Conservation (phyloP, 2,329 filamentous ascomycete genomes). For the Lachnellula subtilissima region DNA sequence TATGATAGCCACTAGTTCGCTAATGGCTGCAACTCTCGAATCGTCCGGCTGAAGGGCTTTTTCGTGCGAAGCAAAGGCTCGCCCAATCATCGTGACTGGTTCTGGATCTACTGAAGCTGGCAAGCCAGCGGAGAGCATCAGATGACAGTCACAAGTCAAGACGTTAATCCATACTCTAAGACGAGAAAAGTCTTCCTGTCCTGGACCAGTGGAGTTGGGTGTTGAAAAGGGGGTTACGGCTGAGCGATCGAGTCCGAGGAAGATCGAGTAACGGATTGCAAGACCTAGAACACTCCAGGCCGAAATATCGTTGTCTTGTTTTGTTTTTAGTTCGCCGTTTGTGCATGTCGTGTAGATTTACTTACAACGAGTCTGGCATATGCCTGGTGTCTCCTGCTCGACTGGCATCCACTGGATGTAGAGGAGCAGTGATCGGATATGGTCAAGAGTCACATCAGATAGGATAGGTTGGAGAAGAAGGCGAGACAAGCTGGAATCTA, state of each 20-base stretch:
- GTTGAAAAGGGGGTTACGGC: conserved; percentile 15
- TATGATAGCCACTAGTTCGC: conserved; percentile 20
- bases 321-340: not conserved
- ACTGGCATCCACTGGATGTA: conserved; percentile 26
- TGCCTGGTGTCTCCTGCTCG: conserved; percentile 1
- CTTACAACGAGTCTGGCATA: conserved; percentile 1
- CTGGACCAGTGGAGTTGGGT: not conserved
- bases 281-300: conserved; percentile 23
- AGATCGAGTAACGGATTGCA: conserved; percentile 20
- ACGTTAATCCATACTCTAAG: conserved; percentile 25
- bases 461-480: conserved; percentile 13
- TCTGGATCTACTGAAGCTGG: conserved; percentile 21
- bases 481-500: conserved; percentile 4
- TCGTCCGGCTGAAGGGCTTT: conserved; percentile 18
- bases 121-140: conserved; percentile 23
- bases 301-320: conserved; percentile 20
- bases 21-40: conserved; percentile 19
- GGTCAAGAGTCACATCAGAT: conserved; percentile 21
- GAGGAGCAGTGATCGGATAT: conserved; percentile 20
- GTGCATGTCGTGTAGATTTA: conserved; percentile 1
- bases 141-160: conserved; percentile 22
- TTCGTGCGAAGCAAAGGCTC: conserved; percentile 11
- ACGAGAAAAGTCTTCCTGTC: conserved; percentile 12
- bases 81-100: conserved; percentile 13
- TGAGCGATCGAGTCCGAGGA: conserved; percentile 16